Conservation (phyloP, 805 yeast genomes). For the Candida nanaspora region DNA sequence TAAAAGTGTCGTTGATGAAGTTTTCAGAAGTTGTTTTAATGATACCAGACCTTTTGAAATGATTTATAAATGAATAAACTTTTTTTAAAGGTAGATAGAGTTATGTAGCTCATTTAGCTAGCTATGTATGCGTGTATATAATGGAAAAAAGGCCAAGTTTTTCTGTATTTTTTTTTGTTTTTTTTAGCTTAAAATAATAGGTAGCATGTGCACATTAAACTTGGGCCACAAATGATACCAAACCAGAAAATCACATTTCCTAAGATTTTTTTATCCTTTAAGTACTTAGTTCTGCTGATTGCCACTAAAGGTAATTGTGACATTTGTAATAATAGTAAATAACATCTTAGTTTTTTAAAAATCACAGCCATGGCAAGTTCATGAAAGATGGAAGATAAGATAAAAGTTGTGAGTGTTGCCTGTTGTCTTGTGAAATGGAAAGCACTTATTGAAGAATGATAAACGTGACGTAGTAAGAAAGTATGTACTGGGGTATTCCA, state of each 20-base stretch:
- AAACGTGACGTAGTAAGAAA: slow-evolving; percentile 86
- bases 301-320: slow-evolving; percentile 75
- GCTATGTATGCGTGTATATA: neutral
- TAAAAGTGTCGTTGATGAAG: slow-evolving; percentile 70
- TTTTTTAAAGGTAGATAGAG: neutral
- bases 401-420: slow-evolving; percentile 74
- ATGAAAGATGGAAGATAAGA: slow-evolving; percentile 77
- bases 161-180: no score
- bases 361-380: slow-evolving; percentile 90
- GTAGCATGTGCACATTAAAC: slow-evolving; percentile 78
- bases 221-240: slow-evolving; percentile 86
- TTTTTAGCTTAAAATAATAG: slow-evolving; percentile 48
- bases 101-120: no score
- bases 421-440: slow-evolving; percentile 52
- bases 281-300: slow-evolving; percentile 49
- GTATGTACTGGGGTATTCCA: slow-evolving; percentile 96
- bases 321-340: slow-evolving; percentile 76
- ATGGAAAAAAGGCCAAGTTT: neutral
- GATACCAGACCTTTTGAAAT: slow-evolving; percentile 96
- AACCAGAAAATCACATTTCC: slow-evolving; percentile 88
- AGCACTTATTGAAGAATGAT: slow-evolving; percentile 81
- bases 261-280: slow-evolving; percentile 48
- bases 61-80: slow-evolving; percentile 48
- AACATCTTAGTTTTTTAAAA: slow-evolving; percentile 74
- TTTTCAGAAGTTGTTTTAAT: slow-evolving; percentile 87